These are phyloP conservation scores for Agaricus blazei DNA, from an alignment of 768 basidiomycete genomes.

Conservation along the genomic window DNA sequence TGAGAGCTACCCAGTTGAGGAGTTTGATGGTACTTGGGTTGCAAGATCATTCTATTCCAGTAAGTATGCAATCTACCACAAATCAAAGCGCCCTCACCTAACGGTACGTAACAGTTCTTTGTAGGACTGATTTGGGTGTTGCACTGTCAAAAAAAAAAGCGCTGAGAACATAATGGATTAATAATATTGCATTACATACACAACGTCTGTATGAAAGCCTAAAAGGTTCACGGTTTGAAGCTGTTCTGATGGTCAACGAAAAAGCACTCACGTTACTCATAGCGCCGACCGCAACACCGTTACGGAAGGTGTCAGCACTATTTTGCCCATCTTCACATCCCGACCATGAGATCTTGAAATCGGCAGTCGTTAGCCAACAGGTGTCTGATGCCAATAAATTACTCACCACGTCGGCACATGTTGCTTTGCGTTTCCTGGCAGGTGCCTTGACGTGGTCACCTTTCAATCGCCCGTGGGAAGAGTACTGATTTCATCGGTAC, in stretches of 20 bases:
- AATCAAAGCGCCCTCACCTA: slow-evolving; percentile 30
- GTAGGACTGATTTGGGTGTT: slow-evolving; percentile 58
- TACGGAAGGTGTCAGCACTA: slow-evolving; percentile 64
- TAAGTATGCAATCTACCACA: not conserved
- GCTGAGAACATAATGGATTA: not conserved
- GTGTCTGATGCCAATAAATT: not conserved
- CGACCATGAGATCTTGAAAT: slow-evolving; percentile 58
- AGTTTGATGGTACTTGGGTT: slow-evolving; percentile 60
- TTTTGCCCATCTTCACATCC: slow-evolving; percentile 69
- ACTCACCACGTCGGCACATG: slow-evolving; percentile 66
- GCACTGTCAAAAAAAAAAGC: slow-evolving; percentile 20
- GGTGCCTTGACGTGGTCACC: slow-evolving; percentile 33
- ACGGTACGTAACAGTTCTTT: slow-evolving; percentile 54
- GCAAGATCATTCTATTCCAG: slow-evolving; percentile 42
- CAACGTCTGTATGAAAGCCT: slow-evolving; percentile 61
- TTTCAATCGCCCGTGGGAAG: slow-evolving; percentile 51
- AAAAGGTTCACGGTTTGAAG: not conserved
- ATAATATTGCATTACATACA: slow-evolving; percentile 22
- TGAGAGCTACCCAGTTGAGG: slow-evolving; percentile 75
- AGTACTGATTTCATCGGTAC: slow-evolving; percentile 35
- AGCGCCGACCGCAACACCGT: slow-evolving; percentile 66
- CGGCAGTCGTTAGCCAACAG: not conserved
- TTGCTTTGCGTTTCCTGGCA: slow-evolving; percentile 37
- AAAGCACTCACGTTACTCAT: slow-evolving; percentile 67
- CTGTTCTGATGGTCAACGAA: not conserved